Conservation (phyloP, 371 early-diverging fungal species). For the Lichtheimia corymbifera region DNA sequence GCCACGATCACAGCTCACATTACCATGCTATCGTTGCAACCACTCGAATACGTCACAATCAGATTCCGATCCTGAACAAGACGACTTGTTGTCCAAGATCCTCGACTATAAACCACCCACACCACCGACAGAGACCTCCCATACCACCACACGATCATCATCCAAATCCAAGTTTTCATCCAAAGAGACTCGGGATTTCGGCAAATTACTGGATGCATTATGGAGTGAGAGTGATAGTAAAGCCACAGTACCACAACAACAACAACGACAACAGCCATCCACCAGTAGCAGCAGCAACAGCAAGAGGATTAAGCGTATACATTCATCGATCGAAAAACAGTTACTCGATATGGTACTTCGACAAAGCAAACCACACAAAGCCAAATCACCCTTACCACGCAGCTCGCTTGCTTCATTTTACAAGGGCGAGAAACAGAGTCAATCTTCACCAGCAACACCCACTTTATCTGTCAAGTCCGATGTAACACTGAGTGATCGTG, state of each 20-base stretch:
- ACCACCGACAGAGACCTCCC: neutral
- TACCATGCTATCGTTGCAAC: neutral
- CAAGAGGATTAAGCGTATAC: constrained; percentile 7
- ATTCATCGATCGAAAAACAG: constrained; percentile 28
- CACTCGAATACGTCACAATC: neutral
- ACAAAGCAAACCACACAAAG: constrained; percentile 16
- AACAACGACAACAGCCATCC: neutral
- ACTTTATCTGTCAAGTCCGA: neutral
- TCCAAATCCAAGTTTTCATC: neutral
- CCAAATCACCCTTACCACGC: constrained; percentile 26
- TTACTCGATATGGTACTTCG: constrained; percentile 23
- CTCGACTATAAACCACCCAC: neutral
- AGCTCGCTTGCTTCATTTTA: constrained; percentile 12
- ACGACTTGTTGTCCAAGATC: neutral
- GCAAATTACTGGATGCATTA: neutral
- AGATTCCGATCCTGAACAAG: neutral
- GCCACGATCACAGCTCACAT: neutral
- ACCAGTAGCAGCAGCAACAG: neutral
- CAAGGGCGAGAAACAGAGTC: neutral
- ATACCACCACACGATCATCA: neutral
- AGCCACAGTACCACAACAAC: neutral
- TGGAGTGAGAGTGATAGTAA: neutral
- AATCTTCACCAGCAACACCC: constrained; percentile 1
- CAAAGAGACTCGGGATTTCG: neutral
- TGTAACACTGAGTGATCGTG: constrained; percentile 5